Percentiles rank a stretch among this genome's conserved stretches.
phyloP scores from a whole-genome alignment of 495 filamentous ascomycete genomes.

The Parmelia sp. region DNA sequence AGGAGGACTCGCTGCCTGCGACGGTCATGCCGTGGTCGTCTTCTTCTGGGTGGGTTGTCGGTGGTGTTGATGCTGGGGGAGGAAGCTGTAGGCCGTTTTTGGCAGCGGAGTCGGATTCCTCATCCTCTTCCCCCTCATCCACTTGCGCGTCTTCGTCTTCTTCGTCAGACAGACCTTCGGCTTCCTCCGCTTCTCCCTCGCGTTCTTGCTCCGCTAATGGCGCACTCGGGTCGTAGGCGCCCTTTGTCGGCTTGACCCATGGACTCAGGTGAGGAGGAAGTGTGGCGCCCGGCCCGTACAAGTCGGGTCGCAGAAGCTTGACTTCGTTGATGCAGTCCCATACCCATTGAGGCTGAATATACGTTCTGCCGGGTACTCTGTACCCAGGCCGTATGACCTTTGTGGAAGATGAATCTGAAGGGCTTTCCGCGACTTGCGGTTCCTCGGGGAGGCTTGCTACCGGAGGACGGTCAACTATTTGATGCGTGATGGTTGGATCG shows the following conservation, averaged over 20 bases:
- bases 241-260: conserved; percentile 81
- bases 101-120: conserved; percentile 49
- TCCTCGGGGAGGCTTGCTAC: background rate
- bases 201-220: conserved; percentile 70
- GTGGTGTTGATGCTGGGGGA: conserved; percentile 28
- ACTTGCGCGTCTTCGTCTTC: conserved; percentile 40
- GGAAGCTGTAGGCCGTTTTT: conserved; percentile 45
- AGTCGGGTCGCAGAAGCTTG: conserved; percentile 75
- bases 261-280: conserved; percentile 93
- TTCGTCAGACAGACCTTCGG: conserved; percentile 56
- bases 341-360: conserved; percentile 95
- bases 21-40: conserved; percentile 57
- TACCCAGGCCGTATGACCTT: conserved; percentile 42
- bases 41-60: conserved; percentile 35
- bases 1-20: conserved; percentile 44
- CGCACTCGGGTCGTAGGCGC: conserved; percentile 80
- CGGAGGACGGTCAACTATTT: conserved; percentile 84
- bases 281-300: conserved; percentile 83
- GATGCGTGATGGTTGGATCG: conserved; percentile 86
- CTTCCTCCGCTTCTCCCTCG: conserved; percentile 71
- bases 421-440: background rate
- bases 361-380: conserved; percentile 83
- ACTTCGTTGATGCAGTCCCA: conserved; percentile 94
- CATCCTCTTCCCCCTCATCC: conserved; percentile 43
- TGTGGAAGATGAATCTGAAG: conserved; percentile 57